Evolutionary conservation across 2,329 filamentous ascomycete species (phyloP), one percentile per base, ranked within the genome.

Genomic region (Xylariaceae sp.): DNA sequence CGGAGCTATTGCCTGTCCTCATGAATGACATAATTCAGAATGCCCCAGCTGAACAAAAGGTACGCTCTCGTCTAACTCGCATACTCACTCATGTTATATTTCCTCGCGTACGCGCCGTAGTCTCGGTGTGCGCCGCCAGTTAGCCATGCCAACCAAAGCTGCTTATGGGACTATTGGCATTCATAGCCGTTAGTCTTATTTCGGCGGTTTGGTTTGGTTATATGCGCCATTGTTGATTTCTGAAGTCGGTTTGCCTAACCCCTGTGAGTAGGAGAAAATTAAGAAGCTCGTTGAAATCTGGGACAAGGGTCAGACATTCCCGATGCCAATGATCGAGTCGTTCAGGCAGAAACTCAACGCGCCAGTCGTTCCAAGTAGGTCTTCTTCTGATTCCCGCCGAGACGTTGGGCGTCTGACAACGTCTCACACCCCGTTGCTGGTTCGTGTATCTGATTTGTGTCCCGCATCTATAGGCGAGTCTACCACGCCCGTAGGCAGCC

Each of bases 221-320:
- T 61, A 44, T 18, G 56, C 58, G 41, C 30, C 39, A 9, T 57
- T 49, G 11, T 67, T 65, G 63, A 67, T 61, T 15, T 61, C 65
- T 67, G 65, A 65, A 73, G 71, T 75, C 73, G 65, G 73, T 75
- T 75, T 73, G 82, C 79, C 71, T 72, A 67, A 67, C 66, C 67
- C 68, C 73, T 71, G 65, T 72, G 73, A 86, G 80, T 88, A 94
- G 89, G 91, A 96, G 74, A 97, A 97, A 80, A 93, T 97, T 75
- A 87, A 82, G 73, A 97, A 97, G 75, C 84, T 99, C 68, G 80
- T 97, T 77, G 92, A 96, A 73, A 99, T 99, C 67, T 99, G 94
- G 94, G 92, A 97, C 73, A 94, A 94, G 71, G 91, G 90, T 65
- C 88, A 89, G 72, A 97, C 92, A 18, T 97, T 99, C 74, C 92